Evolutionary conservation across 805 yeast genomes (phyloP).

Genomic region (Tetrapisispora fleetii): DNA sequence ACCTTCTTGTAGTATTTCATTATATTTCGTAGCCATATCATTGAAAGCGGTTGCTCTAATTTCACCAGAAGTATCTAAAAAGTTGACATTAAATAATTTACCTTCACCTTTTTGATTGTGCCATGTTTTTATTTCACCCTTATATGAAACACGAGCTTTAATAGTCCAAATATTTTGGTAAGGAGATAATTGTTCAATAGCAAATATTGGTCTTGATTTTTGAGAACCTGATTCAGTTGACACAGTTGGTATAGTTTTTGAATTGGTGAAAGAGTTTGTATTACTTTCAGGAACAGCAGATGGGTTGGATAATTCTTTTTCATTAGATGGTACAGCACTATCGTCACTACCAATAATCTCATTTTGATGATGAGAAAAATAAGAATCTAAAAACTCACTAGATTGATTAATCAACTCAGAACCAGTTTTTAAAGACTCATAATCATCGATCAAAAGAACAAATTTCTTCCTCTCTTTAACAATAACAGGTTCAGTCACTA

Average conservation of each 20-base stretch:
- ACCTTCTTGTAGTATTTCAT: slow-evolving; percentile 74
- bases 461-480: slow-evolving; percentile 35
- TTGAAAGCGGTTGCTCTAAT: slow-evolving; percentile 92
- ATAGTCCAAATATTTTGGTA: slow-evolving; percentile 87
- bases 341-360: slow-evolving; percentile 24
- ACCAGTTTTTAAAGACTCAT: slow-evolving; percentile 33
- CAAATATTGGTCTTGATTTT: slow-evolving; percentile 39
- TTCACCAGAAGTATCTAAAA: slow-evolving; percentile 91
- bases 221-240: slow-evolving; percentile 13
- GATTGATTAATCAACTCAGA: slow-evolving; percentile 33
- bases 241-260: neutral
- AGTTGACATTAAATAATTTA: slow-evolving; percentile 75
- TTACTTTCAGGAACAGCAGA: slow-evolving; percentile 1
- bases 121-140: slow-evolving; percentile 84
- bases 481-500: slow-evolving; percentile 27
- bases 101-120: slow-evolving; percentile 82
- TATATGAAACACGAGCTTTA: slow-evolving; percentile 82
- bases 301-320: slow-evolving; percentile 7
- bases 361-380: slow-evolving; percentile 48
- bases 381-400: slow-evolving; percentile 42
- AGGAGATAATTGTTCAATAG: slow-evolving; percentile 85
- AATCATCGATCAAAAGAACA: slow-evolving; percentile 39
- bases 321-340: slow-evolving; percentile 5
- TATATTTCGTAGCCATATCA: slow-evolving; percentile 71
- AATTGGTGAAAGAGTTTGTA: slow-evolving; percentile 9